Conservation (phyloP, 805 yeast genomes). For the Ascoidea tarda region DNA sequence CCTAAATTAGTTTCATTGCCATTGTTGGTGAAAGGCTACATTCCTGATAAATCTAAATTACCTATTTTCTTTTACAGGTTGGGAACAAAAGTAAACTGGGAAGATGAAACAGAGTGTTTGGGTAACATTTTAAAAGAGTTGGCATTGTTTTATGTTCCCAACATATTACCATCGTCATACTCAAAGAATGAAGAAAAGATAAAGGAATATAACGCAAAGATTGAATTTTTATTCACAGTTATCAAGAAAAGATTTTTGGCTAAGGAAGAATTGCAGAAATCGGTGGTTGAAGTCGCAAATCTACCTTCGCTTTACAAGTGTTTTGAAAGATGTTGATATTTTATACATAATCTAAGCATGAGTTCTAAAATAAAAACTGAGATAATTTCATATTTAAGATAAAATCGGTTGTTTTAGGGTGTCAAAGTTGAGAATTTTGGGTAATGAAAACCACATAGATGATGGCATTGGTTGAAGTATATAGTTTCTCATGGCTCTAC, state of each 20-base stretch:
- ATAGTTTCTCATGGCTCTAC: no score
- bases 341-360: not conserved
- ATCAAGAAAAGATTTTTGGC: conserved; percentile 53
- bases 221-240: conserved; percentile 57
- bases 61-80: conserved; percentile 53
- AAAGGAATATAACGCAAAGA: conserved; percentile 18
- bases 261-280: conserved; percentile 32
- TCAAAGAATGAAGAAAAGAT: conserved; percentile 13
- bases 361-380: no score
- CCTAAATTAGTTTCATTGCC: conserved; percentile 43
- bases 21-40: conserved; percentile 45
- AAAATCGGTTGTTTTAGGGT: no score
- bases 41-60: conserved; percentile 49
- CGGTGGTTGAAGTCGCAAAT: conserved; percentile 76
- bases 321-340: conserved; percentile 69
- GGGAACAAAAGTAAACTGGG: conserved; percentile 47
- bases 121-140: conserved; percentile 50
- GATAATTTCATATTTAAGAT: no score
- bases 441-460: no score
- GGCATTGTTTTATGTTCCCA: conserved; percentile 65
- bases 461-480: no score
- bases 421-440: no score
- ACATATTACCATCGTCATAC: conserved; percentile 12
- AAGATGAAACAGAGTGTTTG: conserved; percentile 55
- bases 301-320: conserved; percentile 84